A percentile compares a stretch with the other conserved stretches of the same genome.
These are phyloP conservation scores for Calonectria fujianensis DNA, from an alignment of 2,329 filamentous ascomycete species.

Conservation along the genomic window DNA sequence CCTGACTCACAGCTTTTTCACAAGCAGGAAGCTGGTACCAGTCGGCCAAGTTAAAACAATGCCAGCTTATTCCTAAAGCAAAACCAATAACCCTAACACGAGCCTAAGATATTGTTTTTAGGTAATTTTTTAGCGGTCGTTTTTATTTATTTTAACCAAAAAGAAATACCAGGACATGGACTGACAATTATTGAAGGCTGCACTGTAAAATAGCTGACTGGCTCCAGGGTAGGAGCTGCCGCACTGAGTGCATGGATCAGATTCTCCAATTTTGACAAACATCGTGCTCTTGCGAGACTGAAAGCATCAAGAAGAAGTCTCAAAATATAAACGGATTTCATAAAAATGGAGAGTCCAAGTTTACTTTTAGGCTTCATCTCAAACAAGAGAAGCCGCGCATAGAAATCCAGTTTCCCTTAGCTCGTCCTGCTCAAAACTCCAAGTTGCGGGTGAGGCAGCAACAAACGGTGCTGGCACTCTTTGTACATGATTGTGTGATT, in stretches of 20 bases:
- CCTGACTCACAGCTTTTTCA: background rate
- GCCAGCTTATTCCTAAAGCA: too few relatives aligned
- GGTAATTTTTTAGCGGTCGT: too few relatives aligned
- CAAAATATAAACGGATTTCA: background rate
- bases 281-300: background rate
- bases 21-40: background rate
- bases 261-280: background rate
- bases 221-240: background rate
- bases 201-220: background rate
- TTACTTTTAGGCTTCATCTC: background rate
- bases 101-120: too few relatives aligned
- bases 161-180: too few relatives aligned
- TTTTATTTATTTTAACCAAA: too few relatives aligned
- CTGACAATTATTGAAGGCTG: too few relatives aligned
- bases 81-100: too few relatives aligned
- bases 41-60: background rate
- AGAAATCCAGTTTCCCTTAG: too few relatives aligned
- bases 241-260: background rate
- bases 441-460: too few relatives aligned
- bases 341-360: background rate
- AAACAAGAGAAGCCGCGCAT: background rate
- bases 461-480: too few relatives aligned
- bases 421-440: too few relatives aligned
- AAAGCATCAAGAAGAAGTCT: background rate
- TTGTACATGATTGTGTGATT: too few relatives aligned